Evolutionary conservation across 2,329 filamentous ascomycete species (phyloP).

Genomic region (Aspergillus ustus): DNA sequence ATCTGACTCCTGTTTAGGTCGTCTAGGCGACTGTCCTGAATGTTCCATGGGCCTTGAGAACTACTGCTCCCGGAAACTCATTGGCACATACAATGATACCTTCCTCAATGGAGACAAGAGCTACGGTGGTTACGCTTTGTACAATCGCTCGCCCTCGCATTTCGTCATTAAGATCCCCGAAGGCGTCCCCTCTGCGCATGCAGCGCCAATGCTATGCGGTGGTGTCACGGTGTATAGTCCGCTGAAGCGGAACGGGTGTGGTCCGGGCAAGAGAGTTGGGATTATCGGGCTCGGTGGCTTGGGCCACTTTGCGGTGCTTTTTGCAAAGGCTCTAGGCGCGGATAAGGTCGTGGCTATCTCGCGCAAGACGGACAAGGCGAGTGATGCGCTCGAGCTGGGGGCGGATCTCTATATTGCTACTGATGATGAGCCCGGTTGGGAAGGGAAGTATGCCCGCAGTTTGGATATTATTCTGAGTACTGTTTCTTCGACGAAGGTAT

Average conservation of each 20-base stretch:
- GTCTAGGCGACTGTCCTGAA: constrained; percentile 55
- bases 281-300: constrained; percentile 77
- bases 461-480: constrained; percentile 63
- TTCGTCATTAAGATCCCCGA: constrained; percentile 66
- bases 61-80: constrained; percentile 35
- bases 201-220: constrained; percentile 76
- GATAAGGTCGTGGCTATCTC: constrained; percentile 65
- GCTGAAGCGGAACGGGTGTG: constrained; percentile 67
- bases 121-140: constrained; percentile 68
- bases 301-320: constrained; percentile 74
- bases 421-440: constrained; percentile 59
- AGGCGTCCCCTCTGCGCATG: constrained; percentile 52
- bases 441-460: constrained; percentile 48
- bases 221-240: constrained; percentile 76
- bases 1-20: constrained; percentile 56
- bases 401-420: constrained; percentile 62
- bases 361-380: constrained; percentile 54
- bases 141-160: constrained; percentile 59
- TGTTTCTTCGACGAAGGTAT: constrained; percentile 48
- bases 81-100: constrained; percentile 37
- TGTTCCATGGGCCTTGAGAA: constrained; percentile 52
- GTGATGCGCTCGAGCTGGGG: constrained; percentile 59
- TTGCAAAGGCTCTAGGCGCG: constrained; percentile 71
- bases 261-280: constrained; percentile 72
- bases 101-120: constrained; percentile 60